A percentile compares a stretch with the other conserved stretches of the same genome.
phyloP scores from a whole-genome alignment of 176 grass and related monocot species.

The Leersia perrieri region DNA sequence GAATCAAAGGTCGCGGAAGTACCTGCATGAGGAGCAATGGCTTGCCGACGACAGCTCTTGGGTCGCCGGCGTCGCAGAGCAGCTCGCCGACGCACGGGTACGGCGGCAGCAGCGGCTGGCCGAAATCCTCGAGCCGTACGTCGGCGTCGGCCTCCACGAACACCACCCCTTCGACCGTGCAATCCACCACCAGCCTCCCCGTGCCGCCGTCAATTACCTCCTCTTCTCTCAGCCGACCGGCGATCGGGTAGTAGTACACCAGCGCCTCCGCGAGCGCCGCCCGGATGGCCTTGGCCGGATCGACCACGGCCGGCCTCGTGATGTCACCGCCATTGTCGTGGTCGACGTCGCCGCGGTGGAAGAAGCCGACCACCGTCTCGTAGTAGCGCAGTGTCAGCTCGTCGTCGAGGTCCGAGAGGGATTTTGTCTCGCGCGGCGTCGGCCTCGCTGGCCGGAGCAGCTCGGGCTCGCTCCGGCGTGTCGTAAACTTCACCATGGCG shows the following conservation, averaged over 20 bases:
- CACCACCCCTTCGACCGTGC: conserved; percentile 60
- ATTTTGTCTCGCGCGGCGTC: conserved; percentile 12
- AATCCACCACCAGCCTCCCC: conserved; percentile 49
- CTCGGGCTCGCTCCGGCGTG: conserved; percentile 20
- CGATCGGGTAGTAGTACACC: conserved; percentile 59
- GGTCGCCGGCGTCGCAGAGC: conserved; percentile 33
- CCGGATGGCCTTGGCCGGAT: conserved; percentile 27
- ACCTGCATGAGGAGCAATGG: conserved; percentile 54
- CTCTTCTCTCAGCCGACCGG: conserved; percentile 49
- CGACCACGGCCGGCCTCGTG: background rate
- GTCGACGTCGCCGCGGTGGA: background rate
- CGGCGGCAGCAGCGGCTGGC: conserved; percentile 39
- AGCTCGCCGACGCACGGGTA: conserved; percentile 44
- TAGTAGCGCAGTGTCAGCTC: conserved; percentile 41
- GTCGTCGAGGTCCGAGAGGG: conserved; percentile 43
- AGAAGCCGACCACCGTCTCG: conserved; percentile 32
- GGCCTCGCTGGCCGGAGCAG: conserved; percentile 22
- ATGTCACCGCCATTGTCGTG: no score
- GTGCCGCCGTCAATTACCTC: background rate
- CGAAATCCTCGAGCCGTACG: conserved; percentile 45
- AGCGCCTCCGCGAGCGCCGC: conserved; percentile 33
- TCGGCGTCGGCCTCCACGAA: conserved; percentile 58
- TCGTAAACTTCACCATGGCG: conserved; percentile 24
- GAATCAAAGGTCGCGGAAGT: background rate
- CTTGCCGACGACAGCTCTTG: conserved; percentile 30